A percentile compares a stretch with the other conserved stretches of the same genome.
phyloP scores from a whole-genome alignment of 2,329 filamentous ascomycete species.

The Pestalotiopsis sp. region DNA sequence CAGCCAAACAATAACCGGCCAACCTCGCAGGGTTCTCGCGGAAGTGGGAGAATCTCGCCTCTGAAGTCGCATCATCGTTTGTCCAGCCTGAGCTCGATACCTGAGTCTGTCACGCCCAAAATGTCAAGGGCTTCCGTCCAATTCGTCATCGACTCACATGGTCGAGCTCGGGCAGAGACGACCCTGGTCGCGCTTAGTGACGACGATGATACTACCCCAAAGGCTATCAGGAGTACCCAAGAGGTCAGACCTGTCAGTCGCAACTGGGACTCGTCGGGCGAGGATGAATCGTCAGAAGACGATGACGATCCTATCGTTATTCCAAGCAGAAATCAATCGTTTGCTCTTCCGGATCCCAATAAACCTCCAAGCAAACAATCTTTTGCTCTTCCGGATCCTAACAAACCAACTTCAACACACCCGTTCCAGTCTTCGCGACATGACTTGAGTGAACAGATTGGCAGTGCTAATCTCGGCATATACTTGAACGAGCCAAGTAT shows the following conservation, averaged over 20 bases:
- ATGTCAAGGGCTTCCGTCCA: conserved; percentile 60
- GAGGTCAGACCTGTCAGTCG: conserved; percentile 23
- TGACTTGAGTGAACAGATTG: conserved; percentile 53
- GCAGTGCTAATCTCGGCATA: conserved; percentile 42
- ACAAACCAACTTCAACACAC: conserved; percentile 46
- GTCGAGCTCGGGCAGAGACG: conserved; percentile 59
- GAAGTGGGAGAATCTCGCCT: conserved; percentile 54
- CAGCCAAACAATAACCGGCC: conserved; percentile 31
- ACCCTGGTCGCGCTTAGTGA: conserved; percentile 41
- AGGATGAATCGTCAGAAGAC: conserved; percentile 61
- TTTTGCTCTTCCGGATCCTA: conserved; percentile 51
- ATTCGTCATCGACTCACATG: conserved; percentile 66
- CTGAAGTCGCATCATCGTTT: conserved; percentile 55
- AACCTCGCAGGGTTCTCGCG: conserved; percentile 35
- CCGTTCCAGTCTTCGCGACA: conserved; percentile 50
- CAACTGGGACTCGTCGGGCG: conserved; percentile 49
- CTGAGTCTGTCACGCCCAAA: conserved; percentile 50
- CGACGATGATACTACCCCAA: conserved; percentile 25
- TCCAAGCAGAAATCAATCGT: conserved; percentile 62
- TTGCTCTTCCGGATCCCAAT: conserved; percentile 55
- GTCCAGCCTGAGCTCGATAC: conserved; percentile 59
- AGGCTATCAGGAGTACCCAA: conserved; percentile 22
- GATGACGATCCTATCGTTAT: conserved; percentile 66
- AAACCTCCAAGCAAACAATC: conserved; percentile 56
- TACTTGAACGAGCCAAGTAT: conserved; percentile 33